Conservation (phyloP, 306 rosid genomes). For the Cicer pinnatifidum region DNA sequence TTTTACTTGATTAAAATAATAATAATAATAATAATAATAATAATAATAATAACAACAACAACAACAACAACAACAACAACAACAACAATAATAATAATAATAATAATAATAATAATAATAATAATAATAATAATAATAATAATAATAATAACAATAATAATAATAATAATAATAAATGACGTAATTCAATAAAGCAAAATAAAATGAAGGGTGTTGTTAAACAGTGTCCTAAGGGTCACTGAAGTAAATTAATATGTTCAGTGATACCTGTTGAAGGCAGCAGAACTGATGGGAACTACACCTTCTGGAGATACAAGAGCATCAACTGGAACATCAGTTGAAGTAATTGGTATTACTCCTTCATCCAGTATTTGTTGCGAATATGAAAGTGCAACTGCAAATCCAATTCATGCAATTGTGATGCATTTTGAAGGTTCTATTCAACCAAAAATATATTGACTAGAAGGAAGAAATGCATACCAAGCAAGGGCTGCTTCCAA, state of each 20-base stretch:
- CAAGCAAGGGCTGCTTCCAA: slow-evolving; percentile 91
- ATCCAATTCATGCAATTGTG: slow-evolving; percentile 31
- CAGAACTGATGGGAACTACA: slow-evolving; percentile 75
- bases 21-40: not conserved
- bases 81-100: not conserved
- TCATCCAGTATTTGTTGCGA: slow-evolving; percentile 83
- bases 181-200: not conserved
- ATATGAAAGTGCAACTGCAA: slow-evolving; percentile 86
- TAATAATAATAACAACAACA: not conserved
- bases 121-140: not conserved
- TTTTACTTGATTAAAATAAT: slow-evolving; percentile 22
- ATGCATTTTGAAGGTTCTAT: slow-evolving; percentile 13
- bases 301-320: slow-evolving; percentile 83
- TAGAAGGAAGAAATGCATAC: slow-evolving; percentile 50
- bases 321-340: slow-evolving; percentile 69
- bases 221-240: not conserved
- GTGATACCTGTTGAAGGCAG: slow-evolving; percentile 69
- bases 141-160: not conserved
- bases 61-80: not conserved
- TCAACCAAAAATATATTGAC: slow-evolving; percentile 30
- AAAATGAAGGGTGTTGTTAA: slow-evolving; percentile 16
- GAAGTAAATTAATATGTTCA: slow-evolving; percentile 24
- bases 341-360: slow-evolving; percentile 69
- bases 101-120: not conserved
- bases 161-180: not conserved